These are phyloP conservation scores for Pichia sp. DNA, from an alignment of 1,139 yeast genomes.

Conservation along the genomic window DNA sequence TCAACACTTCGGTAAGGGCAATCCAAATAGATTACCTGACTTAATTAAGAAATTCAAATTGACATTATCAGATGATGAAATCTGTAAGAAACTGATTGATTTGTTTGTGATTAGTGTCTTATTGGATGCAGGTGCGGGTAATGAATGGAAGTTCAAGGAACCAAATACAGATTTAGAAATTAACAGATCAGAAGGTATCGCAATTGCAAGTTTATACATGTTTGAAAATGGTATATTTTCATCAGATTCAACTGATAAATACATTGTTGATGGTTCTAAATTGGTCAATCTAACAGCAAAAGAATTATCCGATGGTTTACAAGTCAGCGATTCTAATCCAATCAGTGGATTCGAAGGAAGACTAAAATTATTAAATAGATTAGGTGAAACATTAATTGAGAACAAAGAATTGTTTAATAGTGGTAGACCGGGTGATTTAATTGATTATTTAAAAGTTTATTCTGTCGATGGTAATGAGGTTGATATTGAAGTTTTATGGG, in stretches of 20 bases:
- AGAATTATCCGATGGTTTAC: conserved; percentile 39
- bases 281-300: conserved; percentile 35
- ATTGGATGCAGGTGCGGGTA: conserved; percentile 65
- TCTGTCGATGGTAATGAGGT: conserved; percentile 25
- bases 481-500: conserved; percentile 50
- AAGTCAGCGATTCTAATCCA: conserved; percentile 42
- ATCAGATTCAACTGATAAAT: conserved; percentile 29
- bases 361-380: conserved; percentile 39
- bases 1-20: conserved; percentile 57
- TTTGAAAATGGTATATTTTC: conserved; percentile 49
- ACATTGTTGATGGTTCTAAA: conserved; percentile 43
- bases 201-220: conserved; percentile 55
- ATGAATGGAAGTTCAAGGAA: conserved; percentile 47
- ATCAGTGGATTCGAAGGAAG: conserved; percentile 54
- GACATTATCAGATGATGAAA: conserved; percentile 34
- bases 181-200: conserved; percentile 57
- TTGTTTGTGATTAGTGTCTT: conserved; percentile 55
- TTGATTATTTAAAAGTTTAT: conserved; percentile 40
- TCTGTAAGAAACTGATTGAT: conserved; percentile 51
- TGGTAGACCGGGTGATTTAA: conserved; percentile 53
- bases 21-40: conserved; percentile 39
- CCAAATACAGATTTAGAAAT: conserved; percentile 28
- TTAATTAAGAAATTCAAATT: conserved; percentile 32
- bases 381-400: conserved; percentile 43
- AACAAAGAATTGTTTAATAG: conserved; percentile 43